phyloP scores from a whole-genome alignment of 345 rosid genomes.

The Euphorbia tirucalli region DNA sequence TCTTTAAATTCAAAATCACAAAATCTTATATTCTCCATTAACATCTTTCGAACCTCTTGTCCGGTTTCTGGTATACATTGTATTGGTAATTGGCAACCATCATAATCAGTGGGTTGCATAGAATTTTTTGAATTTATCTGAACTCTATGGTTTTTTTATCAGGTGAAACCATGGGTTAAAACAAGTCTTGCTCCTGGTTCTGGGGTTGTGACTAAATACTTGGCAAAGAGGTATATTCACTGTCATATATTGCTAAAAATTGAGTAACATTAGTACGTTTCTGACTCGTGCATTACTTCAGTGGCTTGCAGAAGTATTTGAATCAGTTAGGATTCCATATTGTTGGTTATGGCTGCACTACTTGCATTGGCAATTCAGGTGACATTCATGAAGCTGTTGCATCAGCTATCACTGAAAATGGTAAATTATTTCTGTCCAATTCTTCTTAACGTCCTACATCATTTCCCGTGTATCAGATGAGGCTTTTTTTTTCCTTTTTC shows the following conservation, averaged over 20 bases:
- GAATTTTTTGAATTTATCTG: background rate
- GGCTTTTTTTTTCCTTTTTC: background rate
- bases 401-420: constrained; percentile 76
- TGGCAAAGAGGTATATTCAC: constrained; percentile 52
- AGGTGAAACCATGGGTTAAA: constrained; percentile 89
- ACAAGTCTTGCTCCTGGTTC: constrained; percentile 98
- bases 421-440: constrained; percentile 22
- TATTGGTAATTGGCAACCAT: background rate
- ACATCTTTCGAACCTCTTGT: no score
- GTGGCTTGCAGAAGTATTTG: constrained; percentile 79
- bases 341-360: constrained; percentile 95
- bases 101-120: background rate
- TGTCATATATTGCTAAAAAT: background rate
- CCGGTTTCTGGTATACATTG: no score
- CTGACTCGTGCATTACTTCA: constrained; percentile 26
- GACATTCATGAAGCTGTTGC: constrained; percentile 80
- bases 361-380: constrained; percentile 93
- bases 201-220: constrained; percentile 91
- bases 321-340: constrained; percentile 77
- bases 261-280: background rate
- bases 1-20: background rate
- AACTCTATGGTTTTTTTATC: constrained; percentile 17
- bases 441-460: background rate
- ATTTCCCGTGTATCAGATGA: background rate
- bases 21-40: background rate